Evolutionary conservation across 1,284 basidiomycete genomes (phyloP), one percentile per base, ranked within the genome.

Genomic region (Rhizoctonia solani): DNA sequence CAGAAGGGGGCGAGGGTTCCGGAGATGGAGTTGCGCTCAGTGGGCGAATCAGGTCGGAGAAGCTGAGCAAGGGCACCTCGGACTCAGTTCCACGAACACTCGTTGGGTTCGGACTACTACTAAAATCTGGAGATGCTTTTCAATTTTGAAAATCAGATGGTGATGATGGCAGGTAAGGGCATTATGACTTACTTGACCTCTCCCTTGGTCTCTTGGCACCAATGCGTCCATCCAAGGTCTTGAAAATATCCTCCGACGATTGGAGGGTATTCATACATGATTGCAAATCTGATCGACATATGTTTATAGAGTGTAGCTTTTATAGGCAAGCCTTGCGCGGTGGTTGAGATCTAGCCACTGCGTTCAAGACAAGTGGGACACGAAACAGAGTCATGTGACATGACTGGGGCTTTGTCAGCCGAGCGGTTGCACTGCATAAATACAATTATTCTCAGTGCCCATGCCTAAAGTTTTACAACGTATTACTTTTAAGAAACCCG

Each of bases 21-120:
- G 63, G 63, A 13, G 63, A 66, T 25, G 63, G 63, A 3, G 63
- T 66, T 16, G 63, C 53, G n/a, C 63, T 66, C n/a, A 66, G 63
- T 8, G 52, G 63, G 6, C 63, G 63, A 25, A 66, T 66, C 21
- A 66, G 34, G 27, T 66, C 63, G 29, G 63, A 66, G 14, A 66
- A 42, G 21, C 63, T 66, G 14, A 66, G 52, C 42, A 54, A 42
- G 0, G 39, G 21, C 16, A 54, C 63, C 30, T 66, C 63, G 4
- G 30, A 25, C 23, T 66, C 61, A 23, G 54, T 13, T 53, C 41
- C 63, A 8, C 39, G 39, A 29, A 25, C 39, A 27, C 41, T 27
- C 1, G 16, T 23, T 27, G 30, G 39, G n/a, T 13, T 39, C 21
- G 52, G 4, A 4, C 21, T 42, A 25, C 30, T 14, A 29, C 23